phyloP scores from a whole-genome alignment of 768 basidiomycete genomes.

The Phylloporus rhodoxanthus region DNA sequence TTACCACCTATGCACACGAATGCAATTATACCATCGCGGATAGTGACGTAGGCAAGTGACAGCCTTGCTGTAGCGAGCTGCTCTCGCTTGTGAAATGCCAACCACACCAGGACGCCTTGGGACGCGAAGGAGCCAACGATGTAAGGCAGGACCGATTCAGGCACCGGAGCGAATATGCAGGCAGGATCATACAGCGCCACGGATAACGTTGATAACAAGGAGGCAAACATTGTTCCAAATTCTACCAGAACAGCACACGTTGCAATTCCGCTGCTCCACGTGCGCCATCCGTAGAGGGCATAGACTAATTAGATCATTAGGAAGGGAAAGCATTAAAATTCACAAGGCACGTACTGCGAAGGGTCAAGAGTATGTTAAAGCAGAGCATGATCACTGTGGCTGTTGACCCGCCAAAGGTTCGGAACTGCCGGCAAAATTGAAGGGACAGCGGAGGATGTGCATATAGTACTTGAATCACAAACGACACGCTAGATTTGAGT shows the following conservation, averaged over 20 bases:
- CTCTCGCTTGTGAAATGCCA: constrained; percentile 14
- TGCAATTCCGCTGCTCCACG: neutral
- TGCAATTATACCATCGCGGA: constrained; percentile 19
- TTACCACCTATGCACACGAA: constrained; percentile 16
- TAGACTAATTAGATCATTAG: constrained; percentile 12
- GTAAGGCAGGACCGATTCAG: constrained; percentile 4
- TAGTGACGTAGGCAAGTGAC: constrained; percentile 15
- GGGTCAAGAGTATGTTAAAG: constrained; percentile 16
- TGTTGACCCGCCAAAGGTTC: constrained; percentile 9
- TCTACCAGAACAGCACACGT: constrained; percentile 11
- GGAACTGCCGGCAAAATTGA: constrained; percentile 11
- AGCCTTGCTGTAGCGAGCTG: neutral
- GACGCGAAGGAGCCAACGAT: constrained; percentile 7
- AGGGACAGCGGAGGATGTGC: neutral
- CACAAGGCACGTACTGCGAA: constrained; percentile 17
- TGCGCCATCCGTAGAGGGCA: constrained; percentile 11
- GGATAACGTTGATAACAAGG: constrained; percentile 2
- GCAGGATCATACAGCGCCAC: constrained; percentile 7
- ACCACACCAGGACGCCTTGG: constrained; percentile 15
- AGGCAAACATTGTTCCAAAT: neutral
- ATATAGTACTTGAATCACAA: constrained; percentile 1
- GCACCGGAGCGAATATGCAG: constrained; percentile 6
- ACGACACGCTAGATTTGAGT: constrained; percentile 3
- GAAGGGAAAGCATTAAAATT: neutral
- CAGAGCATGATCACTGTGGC: constrained; percentile 10